phyloP scores from a whole-genome alignment of 1,284 basidiomycete genomes.

The Naganishia sp. region DNA sequence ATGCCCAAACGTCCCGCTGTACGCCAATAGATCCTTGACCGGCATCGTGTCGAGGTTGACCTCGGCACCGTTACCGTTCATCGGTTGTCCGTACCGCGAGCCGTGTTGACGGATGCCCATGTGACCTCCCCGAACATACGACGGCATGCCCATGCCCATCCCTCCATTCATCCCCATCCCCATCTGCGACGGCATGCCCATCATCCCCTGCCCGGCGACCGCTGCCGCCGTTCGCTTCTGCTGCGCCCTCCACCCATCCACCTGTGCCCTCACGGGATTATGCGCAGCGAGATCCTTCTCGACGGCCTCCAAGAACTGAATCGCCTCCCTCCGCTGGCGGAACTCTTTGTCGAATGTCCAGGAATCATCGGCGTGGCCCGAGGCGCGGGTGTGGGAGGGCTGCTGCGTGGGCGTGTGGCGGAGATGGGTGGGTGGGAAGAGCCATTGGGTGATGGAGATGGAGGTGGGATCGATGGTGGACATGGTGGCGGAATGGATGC shows the following conservation, averaged over 20 bases:
- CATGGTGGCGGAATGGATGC: background rate
- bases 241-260: conserved; percentile 12
- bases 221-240: conserved; percentile 2
- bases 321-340: conserved; percentile 3
- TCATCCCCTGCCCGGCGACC: conserved; percentile 2
- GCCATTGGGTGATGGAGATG: conserved; percentile 29
- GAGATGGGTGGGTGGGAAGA: conserved; percentile 24
- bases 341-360: conserved; percentile 9
- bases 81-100: conserved; percentile 4
- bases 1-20: conserved; percentile 22
- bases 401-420: conserved; percentile 21
- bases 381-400: background rate
- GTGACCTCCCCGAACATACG: background rate
- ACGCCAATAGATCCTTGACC: conserved; percentile 7
- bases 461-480: conserved; percentile 24
- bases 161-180: background rate
- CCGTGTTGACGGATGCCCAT: conserved; percentile 7
- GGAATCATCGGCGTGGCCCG: conserved; percentile 14
- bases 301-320: conserved; percentile 11
- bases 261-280: conserved; percentile 19
- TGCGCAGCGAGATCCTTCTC: conserved; percentile 17
- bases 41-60: conserved; percentile 19
- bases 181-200: background rate
- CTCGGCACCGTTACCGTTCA: background rate
- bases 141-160: background rate